A percentile compares a stretch with the other conserved stretches of the same genome.
Evolutionary conservation across 768 basidiomycete genomes (phyloP).

Genomic region (Suillus discolor): DNA sequence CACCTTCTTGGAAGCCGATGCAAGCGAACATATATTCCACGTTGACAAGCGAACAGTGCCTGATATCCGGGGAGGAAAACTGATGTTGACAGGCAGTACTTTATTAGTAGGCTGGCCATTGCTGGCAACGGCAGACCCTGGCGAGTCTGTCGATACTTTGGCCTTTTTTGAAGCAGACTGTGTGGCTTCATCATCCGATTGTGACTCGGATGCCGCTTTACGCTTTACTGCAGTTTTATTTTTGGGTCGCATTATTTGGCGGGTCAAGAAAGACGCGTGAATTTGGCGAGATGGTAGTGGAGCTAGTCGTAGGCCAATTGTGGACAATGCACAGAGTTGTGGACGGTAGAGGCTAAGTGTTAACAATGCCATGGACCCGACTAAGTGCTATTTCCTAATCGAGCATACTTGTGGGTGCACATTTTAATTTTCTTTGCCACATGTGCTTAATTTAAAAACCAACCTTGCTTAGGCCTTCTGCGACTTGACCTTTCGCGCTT

Average conservation of each 20-base stretch:
- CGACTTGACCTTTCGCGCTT: background rate
- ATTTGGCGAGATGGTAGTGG: background rate
- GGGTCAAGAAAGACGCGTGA: background rate
- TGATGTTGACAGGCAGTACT: conserved; percentile 62
- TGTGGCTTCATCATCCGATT: conserved; percentile 30
- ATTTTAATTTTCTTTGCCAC: conserved; percentile 13
- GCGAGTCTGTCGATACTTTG: conserved; percentile 26
- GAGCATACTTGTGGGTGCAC: conserved; percentile 19
- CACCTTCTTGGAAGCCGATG: conserved; percentile 80
- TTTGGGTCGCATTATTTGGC: conserved; percentile 32
- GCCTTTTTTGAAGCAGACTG: conserved; percentile 25
- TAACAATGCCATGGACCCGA: background rate
- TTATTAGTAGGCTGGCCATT: conserved; percentile 76
- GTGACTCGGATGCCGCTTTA: conserved; percentile 29
- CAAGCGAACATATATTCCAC: conserved; percentile 84
- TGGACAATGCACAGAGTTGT: background rate
- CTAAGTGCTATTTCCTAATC: conserved; percentile 6
- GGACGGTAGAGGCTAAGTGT: background rate
- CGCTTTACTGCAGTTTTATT: conserved; percentile 33
- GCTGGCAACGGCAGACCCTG: conserved; percentile 22
- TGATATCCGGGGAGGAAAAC: conserved; percentile 50
- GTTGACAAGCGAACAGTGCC: conserved; percentile 59
- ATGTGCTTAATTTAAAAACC: background rate
- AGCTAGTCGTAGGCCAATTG: background rate
- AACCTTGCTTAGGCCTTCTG: conserved; percentile 9